Evolutionary conservation across 2,329 filamentous ascomycete species (phyloP), one percentile per base, ranked within the genome.

Genomic region (Scytalidium lignicola): DNA sequence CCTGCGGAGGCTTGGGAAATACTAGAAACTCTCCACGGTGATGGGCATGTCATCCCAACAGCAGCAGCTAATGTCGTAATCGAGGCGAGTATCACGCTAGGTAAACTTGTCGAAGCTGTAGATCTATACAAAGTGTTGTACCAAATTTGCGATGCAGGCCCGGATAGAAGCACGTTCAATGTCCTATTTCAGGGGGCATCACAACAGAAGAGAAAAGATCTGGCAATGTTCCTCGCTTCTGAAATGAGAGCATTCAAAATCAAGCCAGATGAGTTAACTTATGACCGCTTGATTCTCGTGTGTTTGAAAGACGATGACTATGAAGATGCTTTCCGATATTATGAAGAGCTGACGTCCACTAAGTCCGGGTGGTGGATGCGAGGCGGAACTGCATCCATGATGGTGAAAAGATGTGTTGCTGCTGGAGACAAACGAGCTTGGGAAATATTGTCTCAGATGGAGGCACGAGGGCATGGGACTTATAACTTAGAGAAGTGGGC

Each of bases 81-180:
- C 26, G 65, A 68, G 51, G 59, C 64, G n/a, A 43, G 50, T 6
- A 51, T 59, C 39, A 61, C 70, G 46, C 68, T 66, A 47, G 57
- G 52, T 12, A 63, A 70, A 13, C 65, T 82, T 3, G 67, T 73
- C 2, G 64, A 74, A 43, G 82, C 80, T 2, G 63, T 86, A 15
- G 71, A 75, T 3, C 66, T 82, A 13, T 87, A 86, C 69, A 83
- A 83, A 62, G 70, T 75, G 19, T 67, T 86, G 9, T 78, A 82
- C 54, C 70, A 66, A 1, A 62, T 82, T 21, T 75, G 71, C 40
- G 58, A 66, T 2, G 59, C 65, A 2, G 74, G 74, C 2, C 68
- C 72, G 1, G 67, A 71, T 2, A 74, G 72, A 13, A 65, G 71
- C n/a, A 82, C 82, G 0, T 86, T 83, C 68, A 86, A 86, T 56